Percentiles rank a stretch among this genome's conserved stretches.
phyloP scores from a whole-genome alignment of 805 yeast species.

The Priceomyces melissophilus region DNA sequence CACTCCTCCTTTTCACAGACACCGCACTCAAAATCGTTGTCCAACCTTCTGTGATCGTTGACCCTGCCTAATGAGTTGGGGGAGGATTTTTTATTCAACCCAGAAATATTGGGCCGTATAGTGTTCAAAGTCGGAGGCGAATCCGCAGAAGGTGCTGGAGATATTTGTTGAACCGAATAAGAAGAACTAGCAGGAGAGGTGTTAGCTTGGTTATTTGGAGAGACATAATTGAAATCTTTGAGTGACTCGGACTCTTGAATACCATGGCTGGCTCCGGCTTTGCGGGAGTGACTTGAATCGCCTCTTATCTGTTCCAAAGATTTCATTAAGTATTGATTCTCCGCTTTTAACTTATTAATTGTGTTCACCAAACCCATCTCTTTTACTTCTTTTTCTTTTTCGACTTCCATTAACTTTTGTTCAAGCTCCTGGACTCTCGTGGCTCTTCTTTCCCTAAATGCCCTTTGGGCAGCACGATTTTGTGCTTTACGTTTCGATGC shows the following conservation, averaged over 20 bases:
- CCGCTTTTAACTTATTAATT: constrained; percentile 45
- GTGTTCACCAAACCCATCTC: constrained; percentile 54
- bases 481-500: constrained; percentile 86
- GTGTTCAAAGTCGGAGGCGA: constrained; percentile 34
- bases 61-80: constrained; percentile 11
- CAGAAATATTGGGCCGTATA: neutral
- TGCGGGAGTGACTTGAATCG: constrained; percentile 24
- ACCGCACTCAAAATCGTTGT: constrained; percentile 49
- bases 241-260: constrained; percentile 1
- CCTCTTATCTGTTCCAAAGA: constrained; percentile 39
- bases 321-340: constrained; percentile 42
- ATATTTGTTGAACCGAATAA: constrained; percentile 44
- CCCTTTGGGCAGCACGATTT: constrained; percentile 91
- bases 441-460: constrained; percentile 85
- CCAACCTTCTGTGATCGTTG: constrained; percentile 1
- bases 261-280: neutral
- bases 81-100: constrained; percentile 12
- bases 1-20: constrained; percentile 70
- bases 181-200: constrained; percentile 28
- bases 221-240: constrained; percentile 7
- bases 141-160: constrained; percentile 53
- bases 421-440: constrained; percentile 78
- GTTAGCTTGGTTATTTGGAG: constrained; percentile 13
- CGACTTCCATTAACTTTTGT: constrained; percentile 60
- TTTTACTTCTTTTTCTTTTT: constrained; percentile 58